Percentiles rank a stretch among this genome's conserved stretches.
Evolutionary conservation across 2,329 filamentous ascomycete species (phyloP).

Genomic region (Pyrenochaeta sp.): DNA sequence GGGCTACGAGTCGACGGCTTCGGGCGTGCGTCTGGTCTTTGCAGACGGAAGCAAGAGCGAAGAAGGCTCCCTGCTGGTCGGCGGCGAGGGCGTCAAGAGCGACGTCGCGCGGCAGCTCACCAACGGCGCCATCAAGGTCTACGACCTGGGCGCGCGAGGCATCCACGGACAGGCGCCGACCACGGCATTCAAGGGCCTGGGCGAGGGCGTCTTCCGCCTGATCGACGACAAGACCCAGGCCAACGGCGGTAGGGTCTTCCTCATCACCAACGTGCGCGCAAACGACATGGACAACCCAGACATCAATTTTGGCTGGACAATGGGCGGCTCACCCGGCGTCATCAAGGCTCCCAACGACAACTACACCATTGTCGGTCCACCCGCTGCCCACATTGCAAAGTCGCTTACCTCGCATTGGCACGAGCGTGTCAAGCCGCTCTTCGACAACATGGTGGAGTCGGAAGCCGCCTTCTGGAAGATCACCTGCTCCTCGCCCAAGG

Average conservation of each 20-base stretch:
- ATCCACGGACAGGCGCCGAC: constrained; percentile 73
- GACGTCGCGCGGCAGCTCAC: constrained; percentile 68
- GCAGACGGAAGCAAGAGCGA: constrained; percentile 66
- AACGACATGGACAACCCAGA: constrained; percentile 67
- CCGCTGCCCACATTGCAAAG: constrained; percentile 67
- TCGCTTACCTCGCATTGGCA: constrained; percentile 64
- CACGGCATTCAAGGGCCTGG: constrained; percentile 67
- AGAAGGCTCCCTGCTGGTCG: constrained; percentile 67
- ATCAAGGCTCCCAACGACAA: constrained; percentile 68
- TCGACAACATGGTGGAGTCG: constrained; percentile 65
- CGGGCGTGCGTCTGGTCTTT: constrained; percentile 66
- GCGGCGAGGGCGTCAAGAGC: constrained; percentile 70
- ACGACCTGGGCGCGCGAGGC: constrained; percentile 69
- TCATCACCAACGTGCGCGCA: constrained; percentile 71
- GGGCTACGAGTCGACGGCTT: constrained; percentile 65
- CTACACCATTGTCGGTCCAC: constrained; percentile 64
- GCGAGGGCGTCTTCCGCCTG: constrained; percentile 70
- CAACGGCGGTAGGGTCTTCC: constrained; percentile 57
- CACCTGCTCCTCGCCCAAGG: constrained; percentile 67
- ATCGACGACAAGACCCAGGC: constrained; percentile 57
- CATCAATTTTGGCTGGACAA: constrained; percentile 70
- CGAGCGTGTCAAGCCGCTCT: constrained; percentile 62
- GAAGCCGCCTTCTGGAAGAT: constrained; percentile 74
- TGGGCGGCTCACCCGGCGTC: constrained; percentile 66
- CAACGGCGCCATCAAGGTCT: constrained; percentile 66